Base-by-base conservation (phyloP, 441 rosid genomes). In the Dalechampia spathulata region DNA sequence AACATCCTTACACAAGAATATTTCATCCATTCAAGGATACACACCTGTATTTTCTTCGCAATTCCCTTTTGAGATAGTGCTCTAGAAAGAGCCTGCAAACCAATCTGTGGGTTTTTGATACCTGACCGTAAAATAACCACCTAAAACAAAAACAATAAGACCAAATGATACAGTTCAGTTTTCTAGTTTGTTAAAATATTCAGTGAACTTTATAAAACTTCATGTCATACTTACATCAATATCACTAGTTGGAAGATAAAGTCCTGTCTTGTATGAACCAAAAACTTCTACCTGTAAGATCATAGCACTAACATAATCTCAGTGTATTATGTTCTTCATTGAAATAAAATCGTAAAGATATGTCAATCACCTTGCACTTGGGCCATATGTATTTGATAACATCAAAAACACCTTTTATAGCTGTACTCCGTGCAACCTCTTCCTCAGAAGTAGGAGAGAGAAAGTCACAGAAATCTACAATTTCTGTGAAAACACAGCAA, bases 161-260 rank as follows among this genome's bases (percentile, higher is more conserved):
- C 41, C 20, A 60, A 62, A 66, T 38, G 47, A 8, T 28, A 56
- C n/a, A 41, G 30, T 38, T 15, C 14, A 62, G 28, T 27, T 13
- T 16, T 41, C 32, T 15, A 59, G 10, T 41, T 38, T 8, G 34
- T 52, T 25, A 62, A 45, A 62, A 59, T 52, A 19, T 21, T 22
- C 8, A 28, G 32, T 16, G 11, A 12, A 11, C 16, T 20, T 17
- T 46, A 26, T 12, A 21, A 12, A 64, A 32, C 20, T 27, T 32
- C 7, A 44, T 34, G 38, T 39, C 23, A 62, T 54, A 74, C 96
- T 70, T 80, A 86, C 98, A 81, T 91, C 96, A 42, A 91, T 81
- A 73, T 91, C 98, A 73, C 98, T 91, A 8, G 87, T 82, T 50
- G 98, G 98, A 63, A 91, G 91, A 76, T 79, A 88, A 56, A 91